Evolutionary conservation across 306 rosid species (phyloP), one percentile per base, ranked within the genome.

Genomic region (Vigna trinervia): DNA sequence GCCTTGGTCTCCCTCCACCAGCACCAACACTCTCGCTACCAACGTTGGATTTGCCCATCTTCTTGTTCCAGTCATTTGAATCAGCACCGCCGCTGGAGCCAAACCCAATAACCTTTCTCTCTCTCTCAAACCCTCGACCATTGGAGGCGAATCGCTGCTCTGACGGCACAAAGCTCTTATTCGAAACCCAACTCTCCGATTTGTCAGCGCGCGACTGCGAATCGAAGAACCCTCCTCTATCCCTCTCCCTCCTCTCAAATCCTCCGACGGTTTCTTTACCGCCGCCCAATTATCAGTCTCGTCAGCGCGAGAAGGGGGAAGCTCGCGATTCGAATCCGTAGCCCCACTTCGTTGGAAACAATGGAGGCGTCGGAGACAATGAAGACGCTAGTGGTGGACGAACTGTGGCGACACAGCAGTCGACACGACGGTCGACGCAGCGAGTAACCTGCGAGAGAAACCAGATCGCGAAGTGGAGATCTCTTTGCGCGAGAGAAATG

Each of bases 251-350:
- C 56, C 90, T 83, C 62, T 92, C 97, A 38, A 86, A 87, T 11
- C 96, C 94, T 6, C 88, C 93, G 65, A 32, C 1, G 96, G 80
- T 72, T 88, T 94, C 89, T 92, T 94, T 6, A 60, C 87, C 2
- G 95, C 87, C 5, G 84, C 95, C 98, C 98, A 94, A 85, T 94
- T 82, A 65, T 94, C 97, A 11, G 54, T 84, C 85, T 92, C 98
- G 20, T 94, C 98, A 1, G 98, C 98, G 22, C 96, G 80, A 5
- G 97, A 94, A 8, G 96, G 89, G 10, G 73, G 86, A n/a, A 74
- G 15, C 2, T 94, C 98, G 20, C 86, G 86, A 57, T 71, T 80
- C 12, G 81, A 45, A 17, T 91, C 96, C 86, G 86, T 81, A 39
- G 64, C 6, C 6, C 81, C 89, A 13, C 19, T 17, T 17, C 19